Base-by-base conservation (phyloP, 2,329 filamentous ascomycete genomes). In the Penicillium paneum region DNA sequence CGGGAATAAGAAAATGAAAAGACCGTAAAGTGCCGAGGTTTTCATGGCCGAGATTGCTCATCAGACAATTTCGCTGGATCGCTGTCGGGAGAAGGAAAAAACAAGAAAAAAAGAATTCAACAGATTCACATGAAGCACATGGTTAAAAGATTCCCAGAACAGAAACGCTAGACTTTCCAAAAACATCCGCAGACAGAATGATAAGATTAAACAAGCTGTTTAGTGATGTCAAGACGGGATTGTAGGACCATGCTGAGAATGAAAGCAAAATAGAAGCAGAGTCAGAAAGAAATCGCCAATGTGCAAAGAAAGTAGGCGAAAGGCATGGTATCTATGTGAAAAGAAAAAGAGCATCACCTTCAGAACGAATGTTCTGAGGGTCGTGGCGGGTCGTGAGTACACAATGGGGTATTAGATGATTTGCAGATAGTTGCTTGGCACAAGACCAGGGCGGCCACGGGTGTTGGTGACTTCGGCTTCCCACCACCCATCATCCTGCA, bases 401-500 rank as follows among this genome's bases (percentile, higher is more conserved):
- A 40, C 28, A 40, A 36, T 15, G 17, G 47, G 50, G 48, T 41
- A 59, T 58, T 68, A 80, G 57, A 82, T 83, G 51, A 78, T 77
- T 71, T 87, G 84, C 52, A 88, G 69, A 66, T 88, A 88, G 70
- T 88, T 88, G 61, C 83, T 86, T 3, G 85, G 85, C 48, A 88
- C 85, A 62, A 88, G 74, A 24, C 85, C 85, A 15, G 80, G 72
- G 52, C 66, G 70, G 36, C 67, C 62, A n/a, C 69, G 71, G 38
- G 75, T 71, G 8, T 78, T 79, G 42, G 92, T 89, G 38, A 97
- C 84, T 73, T 97, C 93, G 12, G 95, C 95, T 77, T 99, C 94
- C 94, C 95, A 99, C 94, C 94, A 99, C 19, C 94, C 94, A 69
- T 99, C 94, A 71, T 99, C 94, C 75, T 99, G 94, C 67, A 96